These are phyloP conservation scores for Huiozyma naganishii DNA, from an alignment of 805 yeast genomes.

Conservation along the genomic window DNA sequence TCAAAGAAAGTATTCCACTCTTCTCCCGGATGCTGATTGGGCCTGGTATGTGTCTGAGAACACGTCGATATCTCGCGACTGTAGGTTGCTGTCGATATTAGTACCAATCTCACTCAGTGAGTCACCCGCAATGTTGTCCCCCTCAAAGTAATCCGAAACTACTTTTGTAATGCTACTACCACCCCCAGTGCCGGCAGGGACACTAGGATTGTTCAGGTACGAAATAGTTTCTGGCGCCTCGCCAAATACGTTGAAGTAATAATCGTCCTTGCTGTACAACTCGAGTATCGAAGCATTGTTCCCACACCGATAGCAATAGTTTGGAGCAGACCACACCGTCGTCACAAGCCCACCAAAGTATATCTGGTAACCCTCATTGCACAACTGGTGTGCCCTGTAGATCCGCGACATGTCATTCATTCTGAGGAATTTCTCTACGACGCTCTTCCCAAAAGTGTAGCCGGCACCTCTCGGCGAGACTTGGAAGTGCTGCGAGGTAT, in stretches of 20 bases:
- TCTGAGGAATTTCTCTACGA: slow-evolving; percentile 75
- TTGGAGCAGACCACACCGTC: slow-evolving; percentile 98
- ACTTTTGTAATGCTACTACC: slow-evolving; percentile 5
- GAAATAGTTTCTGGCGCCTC: slow-evolving; percentile 87
- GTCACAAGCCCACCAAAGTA: slow-evolving; percentile 84
- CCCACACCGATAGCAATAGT: slow-evolving; percentile 94
- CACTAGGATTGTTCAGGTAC: background rate
- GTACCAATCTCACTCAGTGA: background rate
- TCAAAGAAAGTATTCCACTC: slow-evolving; percentile 27
- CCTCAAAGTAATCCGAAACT: slow-evolving; percentile 8
- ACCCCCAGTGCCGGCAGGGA: background rate
- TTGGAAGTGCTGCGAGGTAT: slow-evolving; percentile 50
- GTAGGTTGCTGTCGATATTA: background rate
- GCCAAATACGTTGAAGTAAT: slow-evolving; percentile 83
- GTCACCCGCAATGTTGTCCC: slow-evolving; percentile 1
- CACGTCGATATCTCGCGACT: slow-evolving; percentile 10
- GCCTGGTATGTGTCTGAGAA: slow-evolving; percentile 29
- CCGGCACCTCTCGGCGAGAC: slow-evolving; percentile 97
- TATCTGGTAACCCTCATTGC: slow-evolving; percentile 91
- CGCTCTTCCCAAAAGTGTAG: slow-evolving; percentile 85
- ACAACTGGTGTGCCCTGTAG: slow-evolving; percentile 88
- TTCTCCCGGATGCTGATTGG: slow-evolving; percentile 23
- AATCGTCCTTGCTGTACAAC: slow-evolving; percentile 55
- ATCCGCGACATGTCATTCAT: slow-evolving; percentile 72
- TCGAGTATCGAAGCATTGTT: slow-evolving; percentile 96